A percentile compares a stretch with the other conserved stretches of the same genome.
Evolutionary conservation across 1,284 basidiomycete species (phyloP).

Genomic region (Naganishia sp.): DNA sequence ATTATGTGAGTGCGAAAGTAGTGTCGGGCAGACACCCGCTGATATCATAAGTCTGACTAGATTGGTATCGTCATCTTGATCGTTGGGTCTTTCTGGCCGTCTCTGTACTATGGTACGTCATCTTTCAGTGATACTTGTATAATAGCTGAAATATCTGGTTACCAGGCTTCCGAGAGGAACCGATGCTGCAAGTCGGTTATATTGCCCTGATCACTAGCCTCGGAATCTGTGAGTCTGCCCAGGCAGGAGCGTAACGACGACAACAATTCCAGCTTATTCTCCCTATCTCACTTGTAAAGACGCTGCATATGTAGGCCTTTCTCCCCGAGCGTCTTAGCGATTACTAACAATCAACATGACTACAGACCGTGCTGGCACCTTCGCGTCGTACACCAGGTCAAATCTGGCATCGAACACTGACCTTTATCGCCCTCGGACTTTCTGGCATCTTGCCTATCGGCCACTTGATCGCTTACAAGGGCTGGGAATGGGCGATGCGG

Average conservation of each 20-base stretch:
- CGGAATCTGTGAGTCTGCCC: conserved; percentile 4
- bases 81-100: conserved; percentile 78
- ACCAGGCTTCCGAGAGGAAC: conserved; percentile 46
- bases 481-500: conserved; percentile 59
- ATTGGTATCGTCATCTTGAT: conserved; percentile 61
- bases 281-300: not conserved
- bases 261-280: conserved; percentile 33
- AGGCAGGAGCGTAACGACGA: conserved; percentile 12
- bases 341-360: not conserved
- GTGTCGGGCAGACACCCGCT: not conserved
- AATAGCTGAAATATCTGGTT: conserved; percentile 59
- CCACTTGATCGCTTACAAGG: conserved; percentile 66
- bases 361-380: conserved; percentile 71
- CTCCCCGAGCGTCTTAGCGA: conserved; percentile 39
- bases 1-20: conserved; percentile 46
- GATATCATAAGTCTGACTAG: conserved; percentile 31
- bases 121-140: not conserved
- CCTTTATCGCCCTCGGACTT: conserved; percentile 79
- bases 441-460: conserved; percentile 70
- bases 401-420: conserved; percentile 71
- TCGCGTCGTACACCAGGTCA: conserved; percentile 74
- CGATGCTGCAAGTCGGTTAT: conserved; percentile 43
- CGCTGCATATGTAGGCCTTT: conserved; percentile 57
- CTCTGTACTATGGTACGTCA: conserved; percentile 51
- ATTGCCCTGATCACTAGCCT: conserved; percentile 40